Base-by-base conservation (phyloP, 345 rosid species). In the Citrus sinensis region DNA sequence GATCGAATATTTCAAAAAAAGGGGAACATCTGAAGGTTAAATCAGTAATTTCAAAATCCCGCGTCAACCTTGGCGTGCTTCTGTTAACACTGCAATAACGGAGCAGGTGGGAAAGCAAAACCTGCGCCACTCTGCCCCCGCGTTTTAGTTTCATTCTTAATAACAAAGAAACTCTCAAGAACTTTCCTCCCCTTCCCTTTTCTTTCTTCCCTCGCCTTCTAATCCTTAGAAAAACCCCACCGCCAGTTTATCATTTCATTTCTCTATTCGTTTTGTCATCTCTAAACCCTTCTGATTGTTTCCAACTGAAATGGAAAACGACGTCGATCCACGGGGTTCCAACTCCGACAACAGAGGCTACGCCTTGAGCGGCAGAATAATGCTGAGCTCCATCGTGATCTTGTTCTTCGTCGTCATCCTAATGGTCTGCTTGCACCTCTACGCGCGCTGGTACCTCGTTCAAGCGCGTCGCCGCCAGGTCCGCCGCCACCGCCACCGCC, bases 391-490 rank as follows among this genome's bases (percentile, higher is more conserved):
- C 1, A 89, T 96, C 9, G 76, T 90, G 0, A 74, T 94, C 56
- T 83, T 96, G 76, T 92, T 96, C 86, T 88, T 94, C 83, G 88
- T 92, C 35, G 90, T 92, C 35, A 46, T 92, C 46, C 64, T 90
- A 74, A 88, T 93, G 89, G 79, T 92, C 63, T 80, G 78, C 67
- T 87, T 96, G 86, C 98, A 94, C 59, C 91, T 96, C 77, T 96
- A 90, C 87, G 92, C 93, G n/a, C 97, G 98, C 32, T 94, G 97
- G 97, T 90, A 88, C 86, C 88, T 90, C 68, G 89, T 89, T 87
- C 94, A 83, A 9, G 85, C 91, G 5, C 89, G 87, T 11, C 85
- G 89, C 76, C 92, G 90, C 19, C 88, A 85, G 37, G 13, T 62
- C 56, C 87, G 77, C 22, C 95, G 92, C 17, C 79, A 74, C 55